These are phyloP conservation scores for Aegilops speltoides DNA, from an alignment of 176 grass and related monocot genomes.

Conservation along the genomic window DNA sequence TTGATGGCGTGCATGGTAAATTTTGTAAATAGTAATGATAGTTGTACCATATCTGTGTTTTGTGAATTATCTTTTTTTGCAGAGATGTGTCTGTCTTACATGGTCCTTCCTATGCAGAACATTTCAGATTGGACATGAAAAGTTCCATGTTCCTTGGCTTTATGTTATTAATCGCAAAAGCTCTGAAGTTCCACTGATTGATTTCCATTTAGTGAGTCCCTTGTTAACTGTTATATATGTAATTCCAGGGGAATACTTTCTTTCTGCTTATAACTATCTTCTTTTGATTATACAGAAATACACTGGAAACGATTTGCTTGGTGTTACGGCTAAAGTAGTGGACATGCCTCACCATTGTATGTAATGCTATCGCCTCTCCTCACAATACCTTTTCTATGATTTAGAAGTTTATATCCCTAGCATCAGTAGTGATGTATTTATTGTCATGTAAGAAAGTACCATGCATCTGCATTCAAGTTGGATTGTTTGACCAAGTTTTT, in stretches of 20 bases:
- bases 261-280: constrained; percentile 33
- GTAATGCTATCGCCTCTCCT: constrained; percentile 14
- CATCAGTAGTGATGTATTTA: constrained; percentile 8
- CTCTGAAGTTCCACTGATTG: constrained; percentile 88
- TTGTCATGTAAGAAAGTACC: constrained; percentile 3
- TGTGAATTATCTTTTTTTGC: not conserved
- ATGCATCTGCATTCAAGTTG: constrained; percentile 4
- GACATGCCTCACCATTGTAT: constrained; percentile 98
- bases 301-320: constrained; percentile 94
- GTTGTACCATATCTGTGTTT: constrained; percentile 14
- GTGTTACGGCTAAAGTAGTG: constrained; percentile 86
- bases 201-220: constrained; percentile 91
- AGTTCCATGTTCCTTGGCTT: constrained; percentile 97
- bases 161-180: constrained; percentile 97
- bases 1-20: not conserved
- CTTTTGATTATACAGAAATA: constrained; percentile 65
- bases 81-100: constrained; percentile 27
- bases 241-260: constrained; percentile 2
- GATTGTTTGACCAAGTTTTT: not conserved
- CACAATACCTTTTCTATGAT: not conserved
- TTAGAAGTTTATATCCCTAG: not conserved
- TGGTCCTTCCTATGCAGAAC: constrained; percentile 62
- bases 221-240: constrained; percentile 9
- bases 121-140: constrained; percentile 97
- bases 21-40: not conserved